Conservation (phyloP, 1,284 basidiomycete species). For the Cutaneotrichosporon cavernicola region DNA sequence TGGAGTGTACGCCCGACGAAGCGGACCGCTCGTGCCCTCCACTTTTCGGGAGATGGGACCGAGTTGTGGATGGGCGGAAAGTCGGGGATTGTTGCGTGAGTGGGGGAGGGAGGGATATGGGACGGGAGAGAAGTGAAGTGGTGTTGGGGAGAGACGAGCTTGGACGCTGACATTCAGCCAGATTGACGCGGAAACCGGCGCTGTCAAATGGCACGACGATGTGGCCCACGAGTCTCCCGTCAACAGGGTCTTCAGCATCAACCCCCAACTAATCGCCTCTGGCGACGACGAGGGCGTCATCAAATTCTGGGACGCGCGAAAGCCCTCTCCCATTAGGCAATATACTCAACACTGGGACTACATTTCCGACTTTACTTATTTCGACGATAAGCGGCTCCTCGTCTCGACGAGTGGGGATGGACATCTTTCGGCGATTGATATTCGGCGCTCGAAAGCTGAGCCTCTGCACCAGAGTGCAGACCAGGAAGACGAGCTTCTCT, state of each 20-base stretch:
- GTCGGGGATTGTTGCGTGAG: constrained; percentile 73
- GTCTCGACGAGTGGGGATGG: constrained; percentile 91
- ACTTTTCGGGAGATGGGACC: constrained; percentile 64
- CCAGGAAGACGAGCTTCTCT: constrained; percentile 92
- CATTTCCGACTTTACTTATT: constrained; percentile 87
- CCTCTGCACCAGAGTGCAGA: constrained; percentile 82
- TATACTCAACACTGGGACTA: constrained; percentile 93
- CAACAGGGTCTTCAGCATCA: constrained; percentile 72
- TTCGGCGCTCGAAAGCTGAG: constrained; percentile 69
- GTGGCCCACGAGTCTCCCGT: constrained; percentile 64
- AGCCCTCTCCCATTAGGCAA: constrained; percentile 59
- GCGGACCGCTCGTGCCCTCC: constrained; percentile 72
- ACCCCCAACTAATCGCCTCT: constrained; percentile 70
- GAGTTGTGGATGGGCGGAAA: constrained; percentile 79
- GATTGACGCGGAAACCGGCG: neutral
- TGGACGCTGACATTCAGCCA: neutral
- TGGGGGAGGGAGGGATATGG: constrained; percentile 24
- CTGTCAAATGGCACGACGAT: neutral
- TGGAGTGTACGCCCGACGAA: constrained; percentile 51
- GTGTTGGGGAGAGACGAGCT: neutral
- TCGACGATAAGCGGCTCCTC: constrained; percentile 78
- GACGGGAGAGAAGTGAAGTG: neutral
- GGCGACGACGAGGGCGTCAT: constrained; percentile 94
- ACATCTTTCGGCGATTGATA: constrained; percentile 83
- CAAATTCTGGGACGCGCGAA: constrained; percentile 90